Conservation (phyloP, 2,329 filamentous ascomycete species). For the Hawksworthiomyces lignivorus region DNA sequence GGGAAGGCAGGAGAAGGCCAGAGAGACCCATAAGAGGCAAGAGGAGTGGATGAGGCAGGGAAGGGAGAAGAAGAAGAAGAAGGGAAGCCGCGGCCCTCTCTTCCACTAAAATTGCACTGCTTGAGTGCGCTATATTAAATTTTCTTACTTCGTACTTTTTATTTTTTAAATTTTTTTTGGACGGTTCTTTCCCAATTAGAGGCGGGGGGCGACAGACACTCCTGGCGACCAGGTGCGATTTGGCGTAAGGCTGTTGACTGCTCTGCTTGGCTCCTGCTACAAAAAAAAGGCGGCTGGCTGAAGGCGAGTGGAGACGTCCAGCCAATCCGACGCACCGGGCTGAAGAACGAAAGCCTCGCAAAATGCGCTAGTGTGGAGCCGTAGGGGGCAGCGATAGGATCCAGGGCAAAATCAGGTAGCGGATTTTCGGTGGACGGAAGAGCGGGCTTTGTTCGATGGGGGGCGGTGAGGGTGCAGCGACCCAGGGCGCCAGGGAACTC, state of each 20-base stretch:
- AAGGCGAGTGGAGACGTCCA: slow-evolving; percentile 8
- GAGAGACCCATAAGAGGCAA: slow-evolving; percentile 1
- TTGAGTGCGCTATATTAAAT: too few relatives aligned
- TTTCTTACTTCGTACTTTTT: not conserved
- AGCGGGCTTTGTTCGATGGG: slow-evolving; percentile 2
- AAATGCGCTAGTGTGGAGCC: slow-evolving; percentile 3
- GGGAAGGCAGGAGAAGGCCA: not conserved
- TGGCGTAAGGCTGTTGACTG: slow-evolving; percentile 10
- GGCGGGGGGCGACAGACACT: not conserved
- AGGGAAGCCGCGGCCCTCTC: slow-evolving; percentile 1
- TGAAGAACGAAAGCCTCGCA: slow-evolving; percentile 11
- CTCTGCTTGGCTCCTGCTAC: not conserved
- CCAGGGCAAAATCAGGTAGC: too few relatives aligned
- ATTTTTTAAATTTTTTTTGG: too few relatives aligned
- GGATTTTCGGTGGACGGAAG: too few relatives aligned
- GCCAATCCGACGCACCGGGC: slow-evolving; percentile 12
- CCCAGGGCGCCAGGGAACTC: too few relatives aligned
- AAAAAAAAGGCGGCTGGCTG: slow-evolving; percentile 4
- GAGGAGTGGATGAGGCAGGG: not conserved
- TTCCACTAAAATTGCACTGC: too few relatives aligned
- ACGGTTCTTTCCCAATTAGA: not conserved
- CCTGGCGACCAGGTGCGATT: too few relatives aligned
- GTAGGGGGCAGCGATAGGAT: too few relatives aligned
- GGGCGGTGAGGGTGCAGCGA: slow-evolving; percentile 3
- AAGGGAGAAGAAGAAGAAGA: not conserved